phyloP scores from a whole-genome alignment of 1,284 basidiomycete genomes.

The Heterobasidion irregulare region DNA sequence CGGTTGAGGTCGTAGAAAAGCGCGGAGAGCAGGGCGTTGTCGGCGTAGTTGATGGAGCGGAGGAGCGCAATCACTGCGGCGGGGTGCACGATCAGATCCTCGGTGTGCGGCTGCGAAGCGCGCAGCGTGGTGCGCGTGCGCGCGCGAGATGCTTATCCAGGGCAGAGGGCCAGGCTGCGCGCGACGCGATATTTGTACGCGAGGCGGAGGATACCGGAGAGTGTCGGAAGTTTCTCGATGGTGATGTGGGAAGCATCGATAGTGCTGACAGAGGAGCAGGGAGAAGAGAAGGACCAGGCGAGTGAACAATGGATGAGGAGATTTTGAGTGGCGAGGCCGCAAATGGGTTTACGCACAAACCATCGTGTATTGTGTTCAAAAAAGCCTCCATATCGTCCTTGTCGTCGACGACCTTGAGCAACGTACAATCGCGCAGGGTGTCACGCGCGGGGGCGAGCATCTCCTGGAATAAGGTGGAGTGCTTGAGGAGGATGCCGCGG shows the following conservation, averaged over 20 bases:
- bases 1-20: conserved; percentile 21
- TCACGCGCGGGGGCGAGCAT: no score
- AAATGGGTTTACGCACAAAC: conserved; percentile 7
- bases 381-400: conserved; percentile 10
- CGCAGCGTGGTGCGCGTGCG: background rate
- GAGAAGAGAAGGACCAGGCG: background rate
- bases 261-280: conserved; percentile 9
- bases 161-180: conserved; percentile 6
- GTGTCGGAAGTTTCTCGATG: conserved; percentile 15
- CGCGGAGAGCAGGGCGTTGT: conserved; percentile 14
- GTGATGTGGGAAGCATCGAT: conserved; percentile 15
- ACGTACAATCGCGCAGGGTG: background rate
- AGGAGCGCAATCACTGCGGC: conserved; percentile 19
- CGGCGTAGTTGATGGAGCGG: conserved; percentile 15
- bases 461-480: no score
- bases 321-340: background rate
- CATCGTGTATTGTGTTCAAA: conserved; percentile 10
- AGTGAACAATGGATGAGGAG: no score
- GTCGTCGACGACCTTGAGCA: conserved; percentile 4
- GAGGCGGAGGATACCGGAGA: conserved; percentile 14
- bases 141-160: conserved; percentile 7
- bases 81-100: conserved; percentile 18
- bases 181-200: conserved; percentile 10
- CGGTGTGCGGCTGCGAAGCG: background rate
- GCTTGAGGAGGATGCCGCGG: no score